phyloP scores from a whole-genome alignment of 2,329 filamentous ascomycete species.

The Ophioceras dolichostomum region DNA sequence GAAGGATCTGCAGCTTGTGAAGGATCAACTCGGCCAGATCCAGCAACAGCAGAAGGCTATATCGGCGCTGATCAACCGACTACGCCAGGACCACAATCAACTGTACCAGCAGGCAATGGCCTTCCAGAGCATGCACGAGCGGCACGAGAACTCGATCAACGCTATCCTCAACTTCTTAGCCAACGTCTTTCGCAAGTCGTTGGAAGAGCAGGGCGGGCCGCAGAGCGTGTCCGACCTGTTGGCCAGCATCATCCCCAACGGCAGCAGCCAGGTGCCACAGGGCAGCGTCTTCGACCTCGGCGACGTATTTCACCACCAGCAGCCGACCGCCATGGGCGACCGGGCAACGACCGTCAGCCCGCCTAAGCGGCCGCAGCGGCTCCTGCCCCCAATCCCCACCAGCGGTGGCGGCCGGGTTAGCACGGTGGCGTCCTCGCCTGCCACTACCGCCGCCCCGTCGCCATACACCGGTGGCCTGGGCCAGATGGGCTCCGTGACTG shows the following conservation, averaged over 20 bases:
- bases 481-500: constrained; percentile 46
- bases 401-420: constrained; percentile 10
- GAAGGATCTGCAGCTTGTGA: constrained; percentile 66
- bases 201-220: constrained; percentile 68
- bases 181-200: constrained; percentile 87
- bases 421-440: constrained; percentile 8
- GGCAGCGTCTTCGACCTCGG: constrained; percentile 50
- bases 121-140: constrained; percentile 84
- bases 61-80: constrained; percentile 63
- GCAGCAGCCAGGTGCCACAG: constrained; percentile 24
- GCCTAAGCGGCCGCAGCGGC: constrained; percentile 37
- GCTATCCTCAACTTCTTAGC: constrained; percentile 96
- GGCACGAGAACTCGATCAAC: constrained; percentile 98
- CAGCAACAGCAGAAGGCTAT: constrained; percentile 82
- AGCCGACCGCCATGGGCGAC: too few relatives aligned
- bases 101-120: constrained; percentile 78
- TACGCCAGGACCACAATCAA: constrained; percentile 78
- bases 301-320: constrained; percentile 40
- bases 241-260: constrained; percentile 55
- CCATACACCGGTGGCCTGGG: constrained; percentile 16
- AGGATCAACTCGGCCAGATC: constrained; percentile 69
- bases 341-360: constrained; percentile 23
- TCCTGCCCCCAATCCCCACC: constrained; percentile 40
- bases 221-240: constrained; percentile 80
- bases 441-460: constrained; percentile 14